Evolutionary conservation across 1,139 yeast species (phyloP), one percentile per base, ranked within the genome.

Genomic region (Insectozyma bohioensis): DNA sequence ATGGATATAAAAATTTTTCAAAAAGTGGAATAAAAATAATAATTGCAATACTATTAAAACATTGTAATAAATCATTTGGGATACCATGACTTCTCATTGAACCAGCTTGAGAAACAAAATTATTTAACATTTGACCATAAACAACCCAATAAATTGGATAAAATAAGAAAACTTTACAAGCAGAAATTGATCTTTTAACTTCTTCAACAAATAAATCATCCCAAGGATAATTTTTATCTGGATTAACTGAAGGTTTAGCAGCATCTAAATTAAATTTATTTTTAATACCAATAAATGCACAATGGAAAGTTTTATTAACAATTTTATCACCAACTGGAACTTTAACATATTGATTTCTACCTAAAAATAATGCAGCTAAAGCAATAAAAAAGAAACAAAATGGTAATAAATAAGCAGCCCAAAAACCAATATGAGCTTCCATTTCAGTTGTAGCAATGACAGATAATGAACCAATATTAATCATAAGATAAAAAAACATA

Each of bases 121-220:
- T 80, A 58, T 74, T 76, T 36, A 72, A 50, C 82, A 79, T 78
- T 58, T 80, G 85, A 20, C 81, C 80, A 53, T 79, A 79, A 21
- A 75, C 80, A 28, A 79, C 66, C 85, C 85, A 80, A 63, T 74
- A 80, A 32, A 80, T 59, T 20, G 85, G 85, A 58, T 68, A 78
- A 58, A 73, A 75, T 20, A 69, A 50, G 51, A 79, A 80, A 35
- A 80, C 83, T 53, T 75, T 75, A 66, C 85, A 80, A 21, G 82
- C 85, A 42, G 61, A 60, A 36, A 78, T 38, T 11, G 85, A 67
- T 49, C 84, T 72, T 37, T 56, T 56, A 30, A 79, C 79, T 56
- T 80, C 85, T 39, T 78, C 84, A 23, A 80, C 84, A 48, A 78
- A 79, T 37, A 63, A 57, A 47, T 78, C 83, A 34, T 63, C 51